Conservation (phyloP, 2,329 filamentous ascomycete species). For the Hymenoscyphus albidus region DNA sequence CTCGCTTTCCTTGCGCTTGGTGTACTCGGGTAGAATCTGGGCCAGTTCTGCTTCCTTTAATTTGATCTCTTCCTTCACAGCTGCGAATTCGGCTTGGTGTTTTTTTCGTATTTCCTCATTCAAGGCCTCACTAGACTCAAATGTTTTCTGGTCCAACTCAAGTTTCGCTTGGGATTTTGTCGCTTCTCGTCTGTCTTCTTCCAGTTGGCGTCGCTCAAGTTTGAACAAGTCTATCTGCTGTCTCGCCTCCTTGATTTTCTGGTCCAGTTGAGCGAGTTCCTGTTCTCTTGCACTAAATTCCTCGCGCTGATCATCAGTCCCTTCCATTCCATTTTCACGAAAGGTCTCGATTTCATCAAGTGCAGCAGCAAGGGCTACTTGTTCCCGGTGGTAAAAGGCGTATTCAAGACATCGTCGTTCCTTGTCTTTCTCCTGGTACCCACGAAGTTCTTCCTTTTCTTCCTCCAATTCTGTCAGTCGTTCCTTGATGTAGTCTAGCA, state of each 20-base stretch:
- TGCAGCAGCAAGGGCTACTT: conserved; percentile 70
- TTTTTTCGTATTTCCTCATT: conserved; percentile 69
- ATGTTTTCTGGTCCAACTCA: conserved; percentile 77
- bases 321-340: conserved; percentile 77
- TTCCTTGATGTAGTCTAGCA: conserved; percentile 87
- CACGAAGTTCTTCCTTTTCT: conserved; percentile 92
- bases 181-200: conserved; percentile 81
- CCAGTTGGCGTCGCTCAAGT: conserved; percentile 80
- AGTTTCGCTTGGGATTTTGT: conserved; percentile 78
- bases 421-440: conserved; percentile 90
- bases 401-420: conserved; percentile 92
- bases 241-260: conserved; percentile 73
- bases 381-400: conserved; percentile 86
- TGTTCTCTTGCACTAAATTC: conserved; percentile 76
- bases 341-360: conserved; percentile 80
- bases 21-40: conserved; percentile 72
- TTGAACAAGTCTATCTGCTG: conserved; percentile 80
- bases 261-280: conserved; percentile 71
- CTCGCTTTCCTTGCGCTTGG: conserved; percentile 69
- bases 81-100: conserved; percentile 67
- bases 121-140: conserved; percentile 77
- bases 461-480: conserved; percentile 86
- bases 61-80: conserved; percentile 70
- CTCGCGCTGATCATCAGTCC: conserved; percentile 75
- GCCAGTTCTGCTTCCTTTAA: conserved; percentile 73